phyloP scores from a whole-genome alignment of 225 moss, liverwort and hornwort species.

The Thuidium tamariscinum region DNA sequence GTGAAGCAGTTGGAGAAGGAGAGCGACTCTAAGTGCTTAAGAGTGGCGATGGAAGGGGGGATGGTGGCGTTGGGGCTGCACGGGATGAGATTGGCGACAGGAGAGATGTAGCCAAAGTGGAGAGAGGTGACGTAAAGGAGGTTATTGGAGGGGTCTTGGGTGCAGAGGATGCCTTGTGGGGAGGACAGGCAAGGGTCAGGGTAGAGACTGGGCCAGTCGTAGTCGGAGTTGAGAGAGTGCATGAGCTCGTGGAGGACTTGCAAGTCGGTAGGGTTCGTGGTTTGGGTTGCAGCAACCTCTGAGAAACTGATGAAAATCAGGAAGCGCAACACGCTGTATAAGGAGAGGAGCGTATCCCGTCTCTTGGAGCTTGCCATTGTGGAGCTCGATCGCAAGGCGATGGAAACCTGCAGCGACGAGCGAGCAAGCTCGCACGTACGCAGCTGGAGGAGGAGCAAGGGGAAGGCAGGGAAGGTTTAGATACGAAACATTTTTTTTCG shows the following conservation, averaged over 20 bases:
- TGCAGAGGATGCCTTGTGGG: constrained; percentile 28
- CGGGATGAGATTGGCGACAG: constrained; percentile 34
- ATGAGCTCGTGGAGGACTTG: constrained; percentile 31
- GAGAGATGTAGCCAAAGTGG: constrained; percentile 41
- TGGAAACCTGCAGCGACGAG: not conserved
- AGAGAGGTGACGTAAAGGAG: constrained; percentile 17
- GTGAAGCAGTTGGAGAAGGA: constrained; percentile 37
- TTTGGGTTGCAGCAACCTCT: not conserved
- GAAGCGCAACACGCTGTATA: not conserved
- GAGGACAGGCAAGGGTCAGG: constrained; percentile 36
- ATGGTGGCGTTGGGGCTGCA: constrained; percentile 34
- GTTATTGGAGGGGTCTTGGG: not conserved
- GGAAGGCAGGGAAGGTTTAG: not conserved
- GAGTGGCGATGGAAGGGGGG: constrained; percentile 6
- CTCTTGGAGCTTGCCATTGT: not conserved
- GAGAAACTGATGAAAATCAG: not conserved
- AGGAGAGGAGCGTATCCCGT: not conserved
- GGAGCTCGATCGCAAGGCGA: not conserved
- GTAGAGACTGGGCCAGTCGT: constrained; percentile 14
- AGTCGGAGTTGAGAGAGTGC: constrained; percentile 31
- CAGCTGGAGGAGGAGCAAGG: not conserved
- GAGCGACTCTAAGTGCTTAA: constrained; percentile 18
- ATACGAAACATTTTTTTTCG: not conserved
- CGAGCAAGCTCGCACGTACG: not conserved
- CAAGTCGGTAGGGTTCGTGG: constrained; percentile 23